Evolutionary conservation across 2,329 filamentous ascomycete species (phyloP).

Genomic region (Neodidymelliopsis sp.): DNA sequence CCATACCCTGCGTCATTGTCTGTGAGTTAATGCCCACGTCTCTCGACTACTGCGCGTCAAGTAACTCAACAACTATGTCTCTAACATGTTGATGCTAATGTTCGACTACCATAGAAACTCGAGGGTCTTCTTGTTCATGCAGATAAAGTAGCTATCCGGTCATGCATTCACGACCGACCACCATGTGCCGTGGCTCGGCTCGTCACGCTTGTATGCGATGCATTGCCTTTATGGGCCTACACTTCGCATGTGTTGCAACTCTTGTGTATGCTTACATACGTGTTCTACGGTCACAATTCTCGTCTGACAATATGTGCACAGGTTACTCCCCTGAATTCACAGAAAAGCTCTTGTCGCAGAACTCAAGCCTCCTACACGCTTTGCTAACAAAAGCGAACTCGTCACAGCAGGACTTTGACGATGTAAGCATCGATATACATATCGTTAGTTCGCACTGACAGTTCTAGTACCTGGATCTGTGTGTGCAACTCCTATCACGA

Average conservation of each 20-base stretch:
- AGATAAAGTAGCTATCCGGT: conserved; percentile 47
- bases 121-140: conserved; percentile 45
- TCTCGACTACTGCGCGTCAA: too few species aligned
- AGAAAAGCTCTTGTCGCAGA: conserved; percentile 37
- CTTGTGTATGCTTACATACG: conserved; percentile 52
- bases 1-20: conserved; percentile 60
- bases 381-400: conserved; percentile 44
- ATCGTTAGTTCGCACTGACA: not conserved
- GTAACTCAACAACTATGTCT: conserved; percentile 33
- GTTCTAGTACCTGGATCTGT: conserved; percentile 37
- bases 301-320: conserved; percentile 14
- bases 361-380: conserved; percentile 42
- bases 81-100: conserved; percentile 31
- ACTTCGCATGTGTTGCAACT: conserved; percentile 58
- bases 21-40: conserved; percentile 46
- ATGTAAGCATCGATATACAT: conserved; percentile 29
- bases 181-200: conserved; percentile 59
- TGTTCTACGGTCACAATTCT: too few species aligned
- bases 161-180: conserved; percentile 56
- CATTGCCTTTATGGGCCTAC: conserved; percentile 60
- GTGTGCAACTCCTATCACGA: conserved; percentile 43
- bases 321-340: conserved; percentile 43
- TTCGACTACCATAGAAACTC: conserved; percentile 41
- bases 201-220: conserved; percentile 54
- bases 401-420: conserved; percentile 38